phyloP scores from a whole-genome alignment of 2,329 filamentous ascomycete genomes.

The Colletotrichum incanum region DNA sequence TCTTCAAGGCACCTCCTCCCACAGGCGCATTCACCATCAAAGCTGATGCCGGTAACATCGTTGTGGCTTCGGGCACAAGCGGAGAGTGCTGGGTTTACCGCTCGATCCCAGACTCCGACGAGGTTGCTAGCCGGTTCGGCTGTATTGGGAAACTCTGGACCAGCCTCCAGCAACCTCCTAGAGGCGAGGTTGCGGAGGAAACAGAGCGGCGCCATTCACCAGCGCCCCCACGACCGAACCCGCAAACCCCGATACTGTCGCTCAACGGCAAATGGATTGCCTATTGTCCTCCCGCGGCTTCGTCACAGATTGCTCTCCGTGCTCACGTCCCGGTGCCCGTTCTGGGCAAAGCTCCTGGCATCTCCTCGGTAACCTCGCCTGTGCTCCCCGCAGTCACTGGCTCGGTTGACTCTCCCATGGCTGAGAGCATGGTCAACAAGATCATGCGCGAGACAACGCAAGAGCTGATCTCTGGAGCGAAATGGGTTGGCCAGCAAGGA shows the following conservation, averaged over 20 bases:
- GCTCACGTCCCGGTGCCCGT: slow-evolving; percentile 74
- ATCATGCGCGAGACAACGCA: slow-evolving; percentile 86
- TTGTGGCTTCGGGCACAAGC: slow-evolving; percentile 84
- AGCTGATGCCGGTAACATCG: slow-evolving; percentile 79
- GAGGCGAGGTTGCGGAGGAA: slow-evolving; percentile 65
- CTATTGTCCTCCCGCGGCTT: slow-evolving; percentile 81
- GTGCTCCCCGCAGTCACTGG: slow-evolving; percentile 78
- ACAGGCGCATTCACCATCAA: slow-evolving; percentile 82
- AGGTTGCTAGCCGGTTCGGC: slow-evolving; percentile 63
- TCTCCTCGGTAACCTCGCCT: slow-evolving; percentile 76
- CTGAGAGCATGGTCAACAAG: slow-evolving; percentile 81
- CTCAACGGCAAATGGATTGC: slow-evolving; percentile 83
- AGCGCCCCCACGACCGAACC: slow-evolving; percentile 57
- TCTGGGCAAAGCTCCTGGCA: slow-evolving; percentile 69
- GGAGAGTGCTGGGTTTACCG: slow-evolving; percentile 89
- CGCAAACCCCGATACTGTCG: slow-evolving; percentile 77
- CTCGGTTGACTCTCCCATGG: slow-evolving; percentile 79
- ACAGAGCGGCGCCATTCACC: slow-evolving; percentile 57
- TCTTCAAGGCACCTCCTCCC: slow-evolving; percentile 79
- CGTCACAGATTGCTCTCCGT: slow-evolving; percentile 79
- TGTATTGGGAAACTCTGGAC: slow-evolving; percentile 97
- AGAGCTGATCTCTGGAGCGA: slow-evolving; percentile 81
- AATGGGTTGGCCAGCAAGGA: slow-evolving; percentile 84
- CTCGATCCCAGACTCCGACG: slow-evolving; percentile 61
- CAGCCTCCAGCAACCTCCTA: slow-evolving; percentile 76